These are phyloP conservation scores for Linanthus parryae DNA, from an alignment of 148 eudicot species.

Conservation along the genomic window DNA sequence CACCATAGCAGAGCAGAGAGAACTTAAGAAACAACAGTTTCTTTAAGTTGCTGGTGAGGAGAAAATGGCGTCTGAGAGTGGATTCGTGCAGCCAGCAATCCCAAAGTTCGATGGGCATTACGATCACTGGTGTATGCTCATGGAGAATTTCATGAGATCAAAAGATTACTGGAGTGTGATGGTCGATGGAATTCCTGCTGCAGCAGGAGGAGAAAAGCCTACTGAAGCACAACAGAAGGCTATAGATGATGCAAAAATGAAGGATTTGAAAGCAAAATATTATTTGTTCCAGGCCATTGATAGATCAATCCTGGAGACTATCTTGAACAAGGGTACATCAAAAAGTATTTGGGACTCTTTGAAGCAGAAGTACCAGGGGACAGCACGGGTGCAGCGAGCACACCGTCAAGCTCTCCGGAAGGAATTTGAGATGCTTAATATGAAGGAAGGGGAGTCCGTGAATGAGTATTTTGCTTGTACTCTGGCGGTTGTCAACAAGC, in stretches of 20 bases:
- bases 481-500: not conserved
- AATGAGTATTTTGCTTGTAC: slow-evolving; percentile 2
- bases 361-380: not conserved
- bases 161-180: slow-evolving; percentile 2
- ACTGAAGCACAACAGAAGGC: not conserved
- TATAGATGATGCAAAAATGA: too few relatives aligned
- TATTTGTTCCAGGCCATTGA: slow-evolving; percentile 2
- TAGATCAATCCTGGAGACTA: slow-evolving; percentile 1
- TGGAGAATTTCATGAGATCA: slow-evolving; percentile 8
- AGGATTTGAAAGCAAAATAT: slow-evolving; percentile 1
- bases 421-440: not conserved
- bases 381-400: not conserved
- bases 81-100: slow-evolving; percentile 1
- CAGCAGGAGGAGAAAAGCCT: not conserved
- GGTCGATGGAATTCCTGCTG: not conserved
- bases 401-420: not conserved
- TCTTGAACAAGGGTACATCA: not conserved
- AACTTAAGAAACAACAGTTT: too few relatives aligned
- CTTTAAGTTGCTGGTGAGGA: too few relatives aligned
- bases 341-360: slow-evolving; percentile 1
- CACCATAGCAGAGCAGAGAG: too few relatives aligned
- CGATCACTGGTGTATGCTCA: slow-evolving; percentile 12
- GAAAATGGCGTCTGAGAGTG: not conserved
- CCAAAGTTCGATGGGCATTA: slow-evolving; percentile 11
- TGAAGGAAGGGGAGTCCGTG: not conserved